These are phyloP conservation scores for Herpotrichia juniperi DNA, from an alignment of 2,329 filamentous ascomycete species.

Conservation along the genomic window DNA sequence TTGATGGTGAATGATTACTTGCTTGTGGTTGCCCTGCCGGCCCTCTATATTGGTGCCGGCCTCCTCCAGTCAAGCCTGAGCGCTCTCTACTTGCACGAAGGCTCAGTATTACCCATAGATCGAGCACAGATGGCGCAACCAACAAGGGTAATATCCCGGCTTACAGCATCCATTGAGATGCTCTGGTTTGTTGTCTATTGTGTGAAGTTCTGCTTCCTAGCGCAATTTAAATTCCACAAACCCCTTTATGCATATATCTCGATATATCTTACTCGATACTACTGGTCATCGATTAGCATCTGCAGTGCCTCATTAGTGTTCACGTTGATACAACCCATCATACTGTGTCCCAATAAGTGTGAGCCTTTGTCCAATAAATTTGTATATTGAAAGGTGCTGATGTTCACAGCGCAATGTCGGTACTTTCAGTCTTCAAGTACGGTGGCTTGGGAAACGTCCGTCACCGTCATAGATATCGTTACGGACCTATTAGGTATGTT, in stretches of 20 bases:
- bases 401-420: slow-evolving; percentile 10
- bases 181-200: slow-evolving; percentile 20
- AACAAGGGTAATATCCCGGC: slow-evolving; percentile 1
- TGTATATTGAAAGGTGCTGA: slow-evolving; percentile 3
- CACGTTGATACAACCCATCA: slow-evolving; percentile 18
- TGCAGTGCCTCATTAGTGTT: slow-evolving; percentile 12
- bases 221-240: slow-evolving; percentile 23
- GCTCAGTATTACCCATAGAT: neutral
- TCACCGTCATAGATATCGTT: slow-evolving; percentile 19
- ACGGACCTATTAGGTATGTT: slow-evolving; percentile 18
- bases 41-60: slow-evolving; percentile 16
- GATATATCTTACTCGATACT: slow-evolving; percentile 16
- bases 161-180: slow-evolving; percentile 21
- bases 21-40: slow-evolving; percentile 17
- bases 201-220: slow-evolving; percentile 24
- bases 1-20: slow-evolving; percentile 20
- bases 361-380: neutral
- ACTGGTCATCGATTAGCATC: slow-evolving; percentile 14
- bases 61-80: slow-evolving; percentile 14
- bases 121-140: slow-evolving; percentile 1
- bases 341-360: slow-evolving; percentile 16
- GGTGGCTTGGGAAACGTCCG: slow-evolving; percentile 10
- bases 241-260: slow-evolving; percentile 23
- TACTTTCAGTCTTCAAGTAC: slow-evolving; percentile 11
- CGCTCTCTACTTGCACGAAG: slow-evolving; percentile 10